phyloP scores from a whole-genome alignment of 306 rosid genomes.

The Medicago truncatula region MtrunA17r5.0-ANR NC_053043.1:40110001-40110500 shows the following conservation, averaged over 20 bases:
- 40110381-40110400: conserved; percentile 87
- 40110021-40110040: conserved; percentile 4
- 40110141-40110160: background rate
- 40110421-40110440: conserved; percentile 98
- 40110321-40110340: conserved; percentile 8
- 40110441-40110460: conserved; percentile 98
- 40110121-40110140: conserved; percentile 11
- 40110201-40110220: conserved; percentile 29
- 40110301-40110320: conserved; percentile 38
- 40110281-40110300: conserved; percentile 80
- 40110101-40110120: conserved; percentile 5
- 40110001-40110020: background rate
- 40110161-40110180: background rate
- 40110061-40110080: background rate
- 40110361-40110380: conserved; percentile 31
- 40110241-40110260: conserved; percentile 92
- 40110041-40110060: background rate
- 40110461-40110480: conserved; percentile 98
- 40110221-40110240: conserved; percentile 86
- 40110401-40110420: conserved; percentile 93
- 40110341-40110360: conserved; percentile 35
- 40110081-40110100: background rate
- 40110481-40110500: conserved; percentile 99
- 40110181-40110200: background rate
- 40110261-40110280: conserved; percentile 98